Percentiles rank a stretch among this genome's conserved stretches.
Conservation (phyloP, 1,284 basidiomycete species). For the Cryptococcus sp. region DNA sequence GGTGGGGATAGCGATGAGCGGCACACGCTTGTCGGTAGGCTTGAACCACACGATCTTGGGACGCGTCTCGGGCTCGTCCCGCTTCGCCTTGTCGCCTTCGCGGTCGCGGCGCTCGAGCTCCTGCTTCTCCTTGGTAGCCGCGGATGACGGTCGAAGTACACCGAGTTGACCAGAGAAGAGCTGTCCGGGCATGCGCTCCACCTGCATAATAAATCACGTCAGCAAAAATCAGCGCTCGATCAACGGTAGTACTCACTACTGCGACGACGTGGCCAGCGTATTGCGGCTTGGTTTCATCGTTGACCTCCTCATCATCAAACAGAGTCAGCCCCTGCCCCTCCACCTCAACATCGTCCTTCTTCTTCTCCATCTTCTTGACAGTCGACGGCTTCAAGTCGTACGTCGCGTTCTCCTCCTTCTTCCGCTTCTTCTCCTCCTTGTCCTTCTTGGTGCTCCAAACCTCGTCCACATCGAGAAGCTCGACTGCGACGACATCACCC, state of each 20-base stretch:
- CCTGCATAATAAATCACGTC: conserved; percentile 16
- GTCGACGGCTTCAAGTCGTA: conserved; percentile 67
- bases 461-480: conserved; percentile 94
- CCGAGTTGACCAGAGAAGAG: conserved; percentile 97
- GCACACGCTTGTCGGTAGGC: conserved; percentile 98
- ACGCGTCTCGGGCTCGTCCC: conserved; percentile 66
- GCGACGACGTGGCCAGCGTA: conserved; percentile 93
- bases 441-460: conserved; percentile 99
- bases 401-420: conserved; percentile 97
- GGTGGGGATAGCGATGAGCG: conserved; percentile 98
- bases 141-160: conserved; percentile 90
- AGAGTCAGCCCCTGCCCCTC: conserved; percentile 95
- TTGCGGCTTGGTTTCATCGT: conserved; percentile 86
- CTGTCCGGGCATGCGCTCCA: conserved; percentile 97
- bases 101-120: conserved; percentile 95
- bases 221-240: neutral
- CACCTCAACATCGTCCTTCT: conserved; percentile 99
- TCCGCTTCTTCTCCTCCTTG: conserved; percentile 99
- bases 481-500: conserved; percentile 97
- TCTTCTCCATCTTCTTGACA: conserved; percentile 94
- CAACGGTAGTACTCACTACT: conserved; percentile 55
- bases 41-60: conserved; percentile 99
- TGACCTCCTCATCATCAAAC: conserved; percentile 97
- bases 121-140: conserved; percentile 99
- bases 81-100: conserved; percentile 65